Evolutionary conservation across 2,329 filamentous ascomycete genomes (phyloP), one percentile per base, ranked within the genome.

Genomic region (Lasiodiplodia gonubiensis): DNA sequence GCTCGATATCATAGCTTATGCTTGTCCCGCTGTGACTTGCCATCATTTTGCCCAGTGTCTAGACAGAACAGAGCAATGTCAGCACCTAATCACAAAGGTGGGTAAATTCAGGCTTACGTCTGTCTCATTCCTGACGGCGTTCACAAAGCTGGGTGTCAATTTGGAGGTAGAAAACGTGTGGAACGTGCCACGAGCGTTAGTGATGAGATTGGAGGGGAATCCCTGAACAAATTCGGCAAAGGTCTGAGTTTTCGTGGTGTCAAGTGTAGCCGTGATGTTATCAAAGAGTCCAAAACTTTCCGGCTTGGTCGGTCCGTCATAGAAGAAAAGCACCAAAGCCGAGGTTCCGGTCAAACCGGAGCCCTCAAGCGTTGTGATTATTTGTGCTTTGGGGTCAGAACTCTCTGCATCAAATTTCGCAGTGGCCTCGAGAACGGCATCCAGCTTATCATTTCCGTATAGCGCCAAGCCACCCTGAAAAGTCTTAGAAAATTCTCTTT

Each of bases 1-100:
- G 59, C 30, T 63, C 59, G n/a, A 63, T 21, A 7, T 63, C 59
- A 16, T 52, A 63, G 46, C 46, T 63, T n/a, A 63, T 63, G 30
- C 46, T 63, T 5, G 42, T 37, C 16, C 59, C 59, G n/a, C 59
- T 51, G 30, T 63, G 59, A n/a, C n/a, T 14, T 18, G 12, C 59
- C 59, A 63, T 63, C 2, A 52, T 25, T 30, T 52, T 63, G 5
- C 59, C 59, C 14, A 63, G 46, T 8, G 59, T 21, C 57, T 61
- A 18, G 11, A 54, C 10, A 7, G 8, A 21, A 46, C n/a, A 12
- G 14, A 5, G 21, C 21, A 25, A 12, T 23, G 42, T 49, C 27
- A 33, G 42, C 18, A 14, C 42, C 3, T 35, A 16, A 10, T 10
- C 1, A 14, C 11, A 35, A n/a, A 14, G 25, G 12, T 4, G 18